phyloP scores from a whole-genome alignment of 345 rosid genomes.

The Citrus australasica region DNA sequence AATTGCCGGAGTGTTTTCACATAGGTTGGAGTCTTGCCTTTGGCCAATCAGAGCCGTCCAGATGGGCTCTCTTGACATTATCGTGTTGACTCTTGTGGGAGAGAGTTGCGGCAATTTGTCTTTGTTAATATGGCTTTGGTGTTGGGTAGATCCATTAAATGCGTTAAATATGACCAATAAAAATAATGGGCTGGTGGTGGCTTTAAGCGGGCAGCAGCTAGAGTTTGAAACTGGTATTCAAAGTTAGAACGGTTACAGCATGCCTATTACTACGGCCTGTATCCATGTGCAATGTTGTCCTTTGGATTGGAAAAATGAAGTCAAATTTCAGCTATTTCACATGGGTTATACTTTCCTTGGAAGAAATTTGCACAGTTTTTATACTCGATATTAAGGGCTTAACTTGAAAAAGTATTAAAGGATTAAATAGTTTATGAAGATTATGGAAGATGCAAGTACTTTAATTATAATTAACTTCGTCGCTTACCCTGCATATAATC shows the following conservation, averaged over 20 bases:
- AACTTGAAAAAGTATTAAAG: neutral
- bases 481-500: neutral
- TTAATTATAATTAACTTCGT: neutral
- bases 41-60: constrained; percentile 6
- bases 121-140: neutral
- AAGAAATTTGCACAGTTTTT: neutral
- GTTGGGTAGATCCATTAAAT: neutral
- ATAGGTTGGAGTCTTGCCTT: neutral
- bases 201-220: neutral
- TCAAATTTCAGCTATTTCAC: neutral
- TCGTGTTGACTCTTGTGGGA: neutral
- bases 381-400: neutral
- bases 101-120: neutral
- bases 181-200: neutral
- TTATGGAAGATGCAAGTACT: too few species aligned
- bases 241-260: neutral
- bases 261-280: neutral
- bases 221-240: neutral
- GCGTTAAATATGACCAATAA: neutral
- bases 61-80: neutral
- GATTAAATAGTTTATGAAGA: neutral
- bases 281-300: neutral
- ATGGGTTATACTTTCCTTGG: neutral
- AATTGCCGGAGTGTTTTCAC: neutral
- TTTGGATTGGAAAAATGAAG: neutral